Evolutionary conservation across 148 eudicot genomes (phyloP), one percentile per base, ranked within the genome.

Genomic region (Heliosperma pusillum): DNA sequence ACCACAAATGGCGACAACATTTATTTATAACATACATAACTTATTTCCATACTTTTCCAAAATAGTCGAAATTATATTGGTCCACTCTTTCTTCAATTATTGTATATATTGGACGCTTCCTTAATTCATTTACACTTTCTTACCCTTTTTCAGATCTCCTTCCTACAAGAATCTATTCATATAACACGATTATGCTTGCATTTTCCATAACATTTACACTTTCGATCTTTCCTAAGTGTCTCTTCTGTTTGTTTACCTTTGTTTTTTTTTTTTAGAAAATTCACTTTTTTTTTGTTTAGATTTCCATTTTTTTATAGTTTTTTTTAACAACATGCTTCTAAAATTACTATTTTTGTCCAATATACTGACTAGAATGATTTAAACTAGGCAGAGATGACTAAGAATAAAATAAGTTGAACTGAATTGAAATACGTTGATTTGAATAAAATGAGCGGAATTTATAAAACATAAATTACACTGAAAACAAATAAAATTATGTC

Each of bases 1-100:
- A 61, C 80, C 62, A 66, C 63, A 80, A 56, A 76, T 72, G 62
- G 76, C 72, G 80, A 58, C 83, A 77, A 81, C 40, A 22, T 76
- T 67, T 29, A 70, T 65, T 62, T 57, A 44, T 66, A 72, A 72
- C 76, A 64, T 71, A 24, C 5, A 50, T 33, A 57, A 64, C 42
- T n/a, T 25, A 55, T 21, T 70, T 71, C 13, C 72, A 71, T 68
- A 24, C 63, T 69, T 70, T 63, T 57, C 78, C 71, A 16, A 22
- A 36, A 36, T 36, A 7, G 42, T 36, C 10, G 42, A 36, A 36
- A 13, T 50, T 50, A 12, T 60, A 29, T 72, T 29, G 73, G 63
- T 57, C 69, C 36, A 53, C 24, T 6, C 0, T 27, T 45, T 66
- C 47, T 61, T 69, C 71, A 75, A 50, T 47, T 45, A 57, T 19